phyloP scores from a whole-genome alignment of 2,329 filamentous ascomycete genomes.

The Aspergillus puulaauensis region DNA sequence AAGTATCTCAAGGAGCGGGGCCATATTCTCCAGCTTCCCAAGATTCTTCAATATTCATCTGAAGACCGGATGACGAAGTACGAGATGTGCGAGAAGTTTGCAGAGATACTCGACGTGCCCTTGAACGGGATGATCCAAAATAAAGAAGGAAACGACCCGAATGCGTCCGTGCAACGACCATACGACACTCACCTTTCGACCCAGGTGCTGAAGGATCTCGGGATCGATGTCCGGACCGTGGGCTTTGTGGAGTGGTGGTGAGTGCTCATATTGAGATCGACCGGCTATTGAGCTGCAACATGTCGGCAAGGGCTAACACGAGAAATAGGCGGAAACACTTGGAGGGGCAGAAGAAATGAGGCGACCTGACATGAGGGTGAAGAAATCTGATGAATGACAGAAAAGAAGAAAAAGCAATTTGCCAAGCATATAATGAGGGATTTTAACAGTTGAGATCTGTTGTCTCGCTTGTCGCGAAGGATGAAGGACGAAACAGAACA shows the following conservation, averaged over 20 bases:
- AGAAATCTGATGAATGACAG: background rate
- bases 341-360: slow-evolving; percentile 28
- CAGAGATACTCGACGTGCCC: slow-evolving; percentile 74
- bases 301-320: slow-evolving; percentile 11
- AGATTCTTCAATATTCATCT: slow-evolving; percentile 78
- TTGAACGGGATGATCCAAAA: slow-evolving; percentile 65
- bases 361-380: background rate
- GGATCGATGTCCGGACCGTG: slow-evolving; percentile 70
- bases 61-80: slow-evolving; percentile 88
- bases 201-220: slow-evolving; percentile 67
- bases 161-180: slow-evolving; percentile 71
- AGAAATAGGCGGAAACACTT: slow-evolving; percentile 32
- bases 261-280: slow-evolving; percentile 22
- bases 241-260: slow-evolving; percentile 81
- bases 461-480: background rate
- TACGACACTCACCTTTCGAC: slow-evolving; percentile 89
- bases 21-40: slow-evolving; percentile 59
- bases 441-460: background rate
- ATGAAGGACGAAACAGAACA: background rate
- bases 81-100: slow-evolving; percentile 77
- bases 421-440: background rate
- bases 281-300: background rate
- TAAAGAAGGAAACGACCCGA: slow-evolving; percentile 69
- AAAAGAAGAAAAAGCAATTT: slow-evolving; percentile 1
- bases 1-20: slow-evolving; percentile 61